phyloP scores from a whole-genome alignment of 768 basidiomycete species.

The Lactarius hatsudake region DNA sequence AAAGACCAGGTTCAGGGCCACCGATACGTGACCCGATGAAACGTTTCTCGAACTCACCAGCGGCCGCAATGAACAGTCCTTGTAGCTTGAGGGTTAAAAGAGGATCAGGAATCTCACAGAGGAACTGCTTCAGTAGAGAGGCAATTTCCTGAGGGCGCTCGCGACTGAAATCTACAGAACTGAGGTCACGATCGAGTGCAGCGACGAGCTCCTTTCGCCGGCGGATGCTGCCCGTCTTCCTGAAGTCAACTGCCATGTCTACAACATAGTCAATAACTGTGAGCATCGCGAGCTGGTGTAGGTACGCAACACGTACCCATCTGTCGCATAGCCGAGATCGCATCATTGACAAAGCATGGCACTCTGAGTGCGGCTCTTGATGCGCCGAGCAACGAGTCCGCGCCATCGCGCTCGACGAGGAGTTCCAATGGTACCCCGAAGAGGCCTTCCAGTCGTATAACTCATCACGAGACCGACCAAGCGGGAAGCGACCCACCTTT shows the following conservation, averaged over 20 bases:
- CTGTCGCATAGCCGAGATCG: slow-evolving; percentile 96
- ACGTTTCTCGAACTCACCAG: slow-evolving; percentile 54
- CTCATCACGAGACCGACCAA: slow-evolving; percentile 18
- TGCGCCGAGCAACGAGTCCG: slow-evolving; percentile 89
- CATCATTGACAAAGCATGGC: slow-evolving; percentile 97
- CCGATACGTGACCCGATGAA: not conserved
- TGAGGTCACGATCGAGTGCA: slow-evolving; percentile 87
- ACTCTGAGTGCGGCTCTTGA: slow-evolving; percentile 81
- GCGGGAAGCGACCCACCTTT: slow-evolving; percentile 51
- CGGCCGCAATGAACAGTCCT: slow-evolving; percentile 80
- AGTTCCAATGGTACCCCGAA: slow-evolving; percentile 93
- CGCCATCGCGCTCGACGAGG: slow-evolving; percentile 89
- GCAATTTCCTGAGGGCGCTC: slow-evolving; percentile 98
- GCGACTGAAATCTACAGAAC: slow-evolving; percentile 83
- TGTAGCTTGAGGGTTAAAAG: slow-evolving; percentile 93
- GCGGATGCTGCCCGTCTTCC: slow-evolving; percentile 96
- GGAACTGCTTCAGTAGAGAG: slow-evolving; percentile 93
- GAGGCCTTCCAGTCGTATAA: slow-evolving; percentile 57
- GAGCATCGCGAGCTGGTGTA: slow-evolving; percentile 6
- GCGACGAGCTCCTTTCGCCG: slow-evolving; percentile 88
- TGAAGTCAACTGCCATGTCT: slow-evolving; percentile 99
- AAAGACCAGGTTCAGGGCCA: slow-evolving; percentile 24
- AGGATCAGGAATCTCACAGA: slow-evolving; percentile 94
- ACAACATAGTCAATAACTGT: slow-evolving; percentile 2
- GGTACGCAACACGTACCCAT: slow-evolving; percentile 69